Evolutionary conservation across 2,329 filamentous ascomycete genomes (phyloP), one percentile per base, ranked within the genome.

Genomic region (Hypoxylon sp.): DNA sequence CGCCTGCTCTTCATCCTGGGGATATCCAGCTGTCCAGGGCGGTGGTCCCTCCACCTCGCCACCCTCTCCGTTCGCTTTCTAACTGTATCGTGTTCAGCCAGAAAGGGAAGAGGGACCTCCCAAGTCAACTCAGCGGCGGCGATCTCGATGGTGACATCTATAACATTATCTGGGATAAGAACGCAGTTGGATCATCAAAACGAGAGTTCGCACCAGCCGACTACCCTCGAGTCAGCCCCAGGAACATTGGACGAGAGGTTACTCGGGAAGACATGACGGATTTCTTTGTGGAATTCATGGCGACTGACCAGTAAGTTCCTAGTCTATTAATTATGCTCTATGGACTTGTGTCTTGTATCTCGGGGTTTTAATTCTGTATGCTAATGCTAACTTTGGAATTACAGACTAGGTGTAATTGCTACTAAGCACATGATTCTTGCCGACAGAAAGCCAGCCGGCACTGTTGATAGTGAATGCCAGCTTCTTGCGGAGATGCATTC

Each of bases 91-190:
- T 92, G 0, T 97, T 97, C 75, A 94, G 91, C 65, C 88, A 89
- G 62, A 83, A 87, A 46, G 93, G 94, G 0, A 27, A 73, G 0
- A 87, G 93, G 15, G 93, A 97, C 74, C 81, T 97, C 0, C 93
- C 93, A 0, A 95, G 92, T 67, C 87, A 91, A 77, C 83, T 97
- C 0, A 91, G 91, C 58, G 93, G 93, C 1, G 93, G 93, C 0
- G 93, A 97, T 77, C 84, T 97, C 0, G 93, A 96, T 70, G 93
- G 93, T 0, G 94, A 97, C 76, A 80, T 93, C 0, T 97, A 92
- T 78, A 91, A 93, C 70, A 80, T 97, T 54, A 92, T 97, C 52
- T 96, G 88, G 84, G 93, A 97, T 71, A 72, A 79, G 0, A 75
- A 78, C 0, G 82, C 89, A 0, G 77, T 85, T 1, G 83, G 86